These are phyloP conservation scores for Heimioporus sp. DNA, from an alignment of 768 basidiomycete species.

Conservation along the genomic window DNA sequence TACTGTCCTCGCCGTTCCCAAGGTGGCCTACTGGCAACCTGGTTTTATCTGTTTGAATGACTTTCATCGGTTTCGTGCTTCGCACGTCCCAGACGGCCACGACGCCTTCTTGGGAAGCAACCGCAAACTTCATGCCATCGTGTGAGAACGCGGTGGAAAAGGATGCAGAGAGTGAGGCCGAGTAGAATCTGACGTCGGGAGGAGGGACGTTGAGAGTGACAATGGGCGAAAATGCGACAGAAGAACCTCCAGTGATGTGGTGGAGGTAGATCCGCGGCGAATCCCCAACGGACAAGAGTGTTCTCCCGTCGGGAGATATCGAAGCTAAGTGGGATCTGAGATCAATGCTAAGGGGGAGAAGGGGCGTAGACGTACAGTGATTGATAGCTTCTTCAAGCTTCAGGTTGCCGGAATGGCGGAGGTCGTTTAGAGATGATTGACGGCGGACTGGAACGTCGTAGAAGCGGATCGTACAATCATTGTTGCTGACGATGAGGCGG, in stretches of 20 bases:
- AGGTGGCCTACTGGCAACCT: constrained; percentile 28
- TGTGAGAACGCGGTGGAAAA: constrained; percentile 80
- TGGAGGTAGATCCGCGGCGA: constrained; percentile 85
- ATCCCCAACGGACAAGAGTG: constrained; percentile 88
- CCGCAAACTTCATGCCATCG: constrained; percentile 76
- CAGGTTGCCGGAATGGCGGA: constrained; percentile 52
- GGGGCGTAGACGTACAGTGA: constrained; percentile 55
- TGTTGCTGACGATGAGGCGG: constrained; percentile 80
- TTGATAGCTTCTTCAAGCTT: constrained; percentile 72
- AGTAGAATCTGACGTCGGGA: constrained; percentile 43
- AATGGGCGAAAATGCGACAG: constrained; percentile 62
- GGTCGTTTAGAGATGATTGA: constrained; percentile 37
- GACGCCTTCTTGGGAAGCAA: constrained; percentile 79
- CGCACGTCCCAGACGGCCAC: constrained; percentile 84
- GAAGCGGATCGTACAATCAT: constrained; percentile 79
- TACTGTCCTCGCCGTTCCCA: constrained; percentile 42
- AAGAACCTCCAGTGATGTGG: constrained; percentile 63
- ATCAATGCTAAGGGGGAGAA: constrained; percentile 2
- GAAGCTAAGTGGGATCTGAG: constrained; percentile 53
- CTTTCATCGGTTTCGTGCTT: constrained; percentile 65
- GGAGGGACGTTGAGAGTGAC: constrained; percentile 65
- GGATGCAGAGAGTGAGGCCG: constrained; percentile 57
- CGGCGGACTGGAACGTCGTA: constrained; percentile 68
- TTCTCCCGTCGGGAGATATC: constrained; percentile 84
- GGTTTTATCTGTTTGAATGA: constrained; percentile 54